Evolutionary conservation across 1,284 basidiomycete genomes (phyloP).

Genomic region (Ceraceosorus bombacis): DNA sequence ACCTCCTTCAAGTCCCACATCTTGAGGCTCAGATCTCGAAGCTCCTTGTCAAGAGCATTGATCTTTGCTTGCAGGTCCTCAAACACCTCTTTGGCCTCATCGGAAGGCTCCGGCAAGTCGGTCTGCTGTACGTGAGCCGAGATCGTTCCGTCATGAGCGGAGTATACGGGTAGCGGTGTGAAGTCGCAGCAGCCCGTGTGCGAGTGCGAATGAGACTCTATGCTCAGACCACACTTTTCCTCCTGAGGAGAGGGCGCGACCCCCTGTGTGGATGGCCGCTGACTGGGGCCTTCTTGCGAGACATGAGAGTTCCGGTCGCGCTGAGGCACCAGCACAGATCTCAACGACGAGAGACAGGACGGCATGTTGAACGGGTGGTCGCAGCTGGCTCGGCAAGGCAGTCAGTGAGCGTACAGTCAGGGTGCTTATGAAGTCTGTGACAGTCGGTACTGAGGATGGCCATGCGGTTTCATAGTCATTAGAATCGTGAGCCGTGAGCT

Average conservation of each 20-base stretch:
- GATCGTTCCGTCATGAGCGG: no score
- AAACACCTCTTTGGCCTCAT: constrained; percentile 4
- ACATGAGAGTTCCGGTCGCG: constrained; percentile 11
- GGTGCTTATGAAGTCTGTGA: no score
- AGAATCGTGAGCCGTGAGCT: no score
- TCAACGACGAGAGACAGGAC: constrained; percentile 3
- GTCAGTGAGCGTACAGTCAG: no score
- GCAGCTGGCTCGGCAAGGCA: no score
- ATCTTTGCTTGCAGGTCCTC: constrained; percentile 26
- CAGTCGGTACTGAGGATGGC: no score
- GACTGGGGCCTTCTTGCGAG: not conserved
- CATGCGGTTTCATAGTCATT: no score
- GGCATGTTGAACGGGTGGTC: not conserved
- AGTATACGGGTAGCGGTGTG: not conserved
- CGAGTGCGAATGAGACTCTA: not conserved
- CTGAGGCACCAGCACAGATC: constrained; percentile 8
- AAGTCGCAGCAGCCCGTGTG: not conserved
- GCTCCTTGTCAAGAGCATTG: constrained; percentile 23
- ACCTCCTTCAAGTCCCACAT: constrained; percentile 48
- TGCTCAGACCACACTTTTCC: not conserved
- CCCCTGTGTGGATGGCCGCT: not conserved
- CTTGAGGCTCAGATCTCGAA: constrained; percentile 46
- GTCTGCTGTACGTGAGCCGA: constrained; percentile 22
- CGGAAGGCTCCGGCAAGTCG: constrained; percentile 18
- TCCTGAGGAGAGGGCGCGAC: not conserved